Conservation (phyloP, 2,329 filamentous ascomycete genomes). For the Fusarium luffae region DNA sequence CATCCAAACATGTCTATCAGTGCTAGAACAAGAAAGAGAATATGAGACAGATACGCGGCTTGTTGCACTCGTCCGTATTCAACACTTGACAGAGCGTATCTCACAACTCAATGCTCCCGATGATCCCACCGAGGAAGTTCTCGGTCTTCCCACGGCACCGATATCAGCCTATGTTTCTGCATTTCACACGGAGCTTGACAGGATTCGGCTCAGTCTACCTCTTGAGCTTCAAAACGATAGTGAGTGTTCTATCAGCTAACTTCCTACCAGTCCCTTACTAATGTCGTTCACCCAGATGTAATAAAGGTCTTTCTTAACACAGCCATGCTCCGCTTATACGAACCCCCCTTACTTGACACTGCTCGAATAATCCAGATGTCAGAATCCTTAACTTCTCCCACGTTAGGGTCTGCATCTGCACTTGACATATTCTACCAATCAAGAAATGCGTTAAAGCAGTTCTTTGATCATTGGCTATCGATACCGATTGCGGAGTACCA, state of each 20-base stretch:
- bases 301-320: slow-evolving; percentile 56
- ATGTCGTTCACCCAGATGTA: slow-evolving; percentile 46
- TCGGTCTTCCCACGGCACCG: slow-evolving; percentile 54
- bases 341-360: slow-evolving; percentile 59
- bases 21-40: slow-evolving; percentile 58
- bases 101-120: slow-evolving; percentile 54
- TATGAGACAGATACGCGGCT: slow-evolving; percentile 60
- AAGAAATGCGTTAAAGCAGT: slow-evolving; percentile 58
- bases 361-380: slow-evolving; percentile 55
- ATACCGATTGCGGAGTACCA: slow-evolving; percentile 58
- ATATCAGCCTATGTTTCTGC: slow-evolving; percentile 58
- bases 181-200: slow-evolving; percentile 59
- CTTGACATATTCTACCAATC: slow-evolving; percentile 64
- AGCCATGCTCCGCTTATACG: slow-evolving; percentile 58
- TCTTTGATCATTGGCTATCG: slow-evolving; percentile 61
- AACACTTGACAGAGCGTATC: slow-evolving; percentile 64
- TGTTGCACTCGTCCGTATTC: slow-evolving; percentile 60
- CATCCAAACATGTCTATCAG: slow-evolving; percentile 60
- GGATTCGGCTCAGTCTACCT: slow-evolving; percentile 53
- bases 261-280: accelerated
- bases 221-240: slow-evolving; percentile 52
- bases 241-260: slow-evolving; percentile 35
- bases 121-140: slow-evolving; percentile 49
- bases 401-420: slow-evolving; percentile 53
- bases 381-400: slow-evolving; percentile 55